Evolutionary conservation across 352 stramenopile species (phyloP).

Genomic region (Pythium myriotylum): DNA sequence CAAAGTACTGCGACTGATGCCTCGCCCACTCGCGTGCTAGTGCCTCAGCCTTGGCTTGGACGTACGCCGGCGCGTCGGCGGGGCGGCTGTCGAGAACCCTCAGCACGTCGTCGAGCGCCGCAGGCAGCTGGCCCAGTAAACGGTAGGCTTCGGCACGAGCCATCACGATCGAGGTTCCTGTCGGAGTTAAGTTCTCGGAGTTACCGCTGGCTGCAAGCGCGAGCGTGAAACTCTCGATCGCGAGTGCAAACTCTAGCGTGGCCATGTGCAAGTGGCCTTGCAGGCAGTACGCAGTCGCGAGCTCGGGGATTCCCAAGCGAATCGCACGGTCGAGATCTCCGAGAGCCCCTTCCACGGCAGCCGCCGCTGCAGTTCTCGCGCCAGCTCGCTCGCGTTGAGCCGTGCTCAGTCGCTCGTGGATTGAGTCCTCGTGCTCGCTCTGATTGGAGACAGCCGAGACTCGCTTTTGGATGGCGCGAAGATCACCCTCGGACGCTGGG

Average conservation of each 20-base stretch:
- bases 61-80: slow-evolving; percentile 17
- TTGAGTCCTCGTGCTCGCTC: not conserved
- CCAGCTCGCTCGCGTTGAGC: not conserved
- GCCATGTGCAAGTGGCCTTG: slow-evolving; percentile 44
- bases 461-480: not conserved
- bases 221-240: slow-evolving; percentile 47
- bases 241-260: slow-evolving; percentile 32
- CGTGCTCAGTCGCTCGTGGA: not conserved
- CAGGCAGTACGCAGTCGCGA: slow-evolving; percentile 40
- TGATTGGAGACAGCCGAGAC: not conserved
- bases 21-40: slow-evolving; percentile 39
- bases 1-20: slow-evolving; percentile 48
- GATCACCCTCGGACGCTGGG: not conserved
- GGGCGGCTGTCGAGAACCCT: slow-evolving; percentile 35
- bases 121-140: slow-evolving; percentile 46
- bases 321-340: slow-evolving; percentile 41
- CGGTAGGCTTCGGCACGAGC: slow-evolving; percentile 49
- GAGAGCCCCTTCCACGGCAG: slow-evolving; percentile 21
- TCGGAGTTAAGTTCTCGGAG: slow-evolving; percentile 24
- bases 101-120: slow-evolving; percentile 44
- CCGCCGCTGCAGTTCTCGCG: not conserved
- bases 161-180: slow-evolving; percentile 42
- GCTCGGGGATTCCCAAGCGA: slow-evolving; percentile 19
- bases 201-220: slow-evolving; percentile 27
- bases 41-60: slow-evolving; percentile 13